Conservation (phyloP, 441 rosid genomes). For the Erysimum cheiri region DNA sequence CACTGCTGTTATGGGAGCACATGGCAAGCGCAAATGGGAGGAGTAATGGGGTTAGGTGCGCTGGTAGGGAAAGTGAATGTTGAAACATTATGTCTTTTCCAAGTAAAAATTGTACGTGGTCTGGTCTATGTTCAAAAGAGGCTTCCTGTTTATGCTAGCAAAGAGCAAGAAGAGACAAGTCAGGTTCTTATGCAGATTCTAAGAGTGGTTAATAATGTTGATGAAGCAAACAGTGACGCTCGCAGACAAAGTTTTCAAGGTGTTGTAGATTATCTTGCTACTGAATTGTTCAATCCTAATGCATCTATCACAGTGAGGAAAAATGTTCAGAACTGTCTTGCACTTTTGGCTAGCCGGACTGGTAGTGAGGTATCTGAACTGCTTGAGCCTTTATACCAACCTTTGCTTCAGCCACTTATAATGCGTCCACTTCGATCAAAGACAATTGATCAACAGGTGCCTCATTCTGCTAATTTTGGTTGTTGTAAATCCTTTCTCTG, state of each 20-base stretch:
- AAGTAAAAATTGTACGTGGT: slow-evolving; percentile 87
- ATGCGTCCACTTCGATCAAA: slow-evolving; percentile 84
- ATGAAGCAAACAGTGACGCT: slow-evolving; percentile 92
- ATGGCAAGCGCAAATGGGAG: slow-evolving; percentile 99
- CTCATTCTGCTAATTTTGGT: slow-evolving; percentile 38
- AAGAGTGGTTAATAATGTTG: slow-evolving; percentile 95
- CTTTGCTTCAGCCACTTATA: slow-evolving; percentile 91
- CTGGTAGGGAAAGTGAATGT: slow-evolving; percentile 98
- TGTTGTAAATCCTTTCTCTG: slow-evolving; percentile 22
- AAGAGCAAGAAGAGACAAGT: slow-evolving; percentile 98
- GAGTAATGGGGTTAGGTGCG: slow-evolving; percentile 97
- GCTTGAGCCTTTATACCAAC: slow-evolving; percentile 94
- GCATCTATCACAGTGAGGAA: slow-evolving; percentile 88
- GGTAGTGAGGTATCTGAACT: slow-evolving; percentile 98
- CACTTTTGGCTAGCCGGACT: slow-evolving; percentile 96
- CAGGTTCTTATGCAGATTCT: slow-evolving; percentile 98
- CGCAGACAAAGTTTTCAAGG: slow-evolving; percentile 93
- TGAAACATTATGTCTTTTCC: slow-evolving; percentile 86
- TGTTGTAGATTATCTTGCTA: slow-evolving; percentile 89
- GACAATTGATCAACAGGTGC: slow-evolving; percentile 99
- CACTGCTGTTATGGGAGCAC: slow-evolving; percentile 96
- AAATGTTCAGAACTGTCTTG: slow-evolving; percentile 95
- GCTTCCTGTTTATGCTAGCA: slow-evolving; percentile 90
- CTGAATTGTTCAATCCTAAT: slow-evolving; percentile 91
- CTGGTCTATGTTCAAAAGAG: slow-evolving; percentile 92